Percentiles rank a stretch among this genome's conserved stretches.
Evolutionary conservation across 2,329 filamentous ascomycete species (phyloP).

Genomic region (Apiospora aurea): DNA sequence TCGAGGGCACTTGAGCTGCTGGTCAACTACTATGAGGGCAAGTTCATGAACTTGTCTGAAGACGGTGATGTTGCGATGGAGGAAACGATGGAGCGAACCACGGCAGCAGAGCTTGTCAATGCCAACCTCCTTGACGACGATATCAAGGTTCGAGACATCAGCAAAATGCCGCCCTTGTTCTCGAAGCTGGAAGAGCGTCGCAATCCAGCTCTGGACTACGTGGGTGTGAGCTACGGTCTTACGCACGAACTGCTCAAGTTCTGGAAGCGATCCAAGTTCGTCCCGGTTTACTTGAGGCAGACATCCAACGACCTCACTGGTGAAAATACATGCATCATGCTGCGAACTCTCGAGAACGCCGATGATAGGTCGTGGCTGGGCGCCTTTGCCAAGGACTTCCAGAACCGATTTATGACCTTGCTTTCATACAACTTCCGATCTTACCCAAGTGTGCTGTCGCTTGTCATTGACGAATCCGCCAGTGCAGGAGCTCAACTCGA

Average conservation of each 20-base stretch:
- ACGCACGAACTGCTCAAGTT: slow-evolving; percentile 90
- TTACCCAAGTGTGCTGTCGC: slow-evolving; percentile 79
- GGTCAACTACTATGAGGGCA: slow-evolving; percentile 92
- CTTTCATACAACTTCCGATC: slow-evolving; percentile 91
- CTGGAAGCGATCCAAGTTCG: slow-evolving; percentile 89
- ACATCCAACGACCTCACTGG: slow-evolving; percentile 96
- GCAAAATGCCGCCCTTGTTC: slow-evolving; percentile 92
- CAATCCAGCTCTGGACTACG: slow-evolving; percentile 83
- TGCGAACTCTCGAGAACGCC: slow-evolving; percentile 74
- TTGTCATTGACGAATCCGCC: slow-evolving; percentile 89
- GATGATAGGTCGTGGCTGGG: slow-evolving; percentile 86
- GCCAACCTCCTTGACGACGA: slow-evolving; percentile 83
- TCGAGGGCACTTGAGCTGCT: slow-evolving; percentile 87
- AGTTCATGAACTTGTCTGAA: slow-evolving; percentile 86
- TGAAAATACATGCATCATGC: slow-evolving; percentile 98
- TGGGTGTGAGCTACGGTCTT: slow-evolving; percentile 94
- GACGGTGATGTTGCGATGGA: slow-evolving; percentile 61
- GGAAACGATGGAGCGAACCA: slow-evolving; percentile 77
- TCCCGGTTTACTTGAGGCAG: slow-evolving; percentile 91
- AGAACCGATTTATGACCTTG: slow-evolving; percentile 87
- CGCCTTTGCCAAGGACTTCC: slow-evolving; percentile 91
- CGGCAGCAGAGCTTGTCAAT: slow-evolving; percentile 80
- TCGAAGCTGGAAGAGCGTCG: slow-evolving; percentile 84
- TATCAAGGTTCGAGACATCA: slow-evolving; percentile 88
- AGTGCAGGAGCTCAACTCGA: slow-evolving; percentile 75